Conservation (phyloP, 1,284 basidiomycete genomes). For the Cystobasidiaceae sp. region DNA sequence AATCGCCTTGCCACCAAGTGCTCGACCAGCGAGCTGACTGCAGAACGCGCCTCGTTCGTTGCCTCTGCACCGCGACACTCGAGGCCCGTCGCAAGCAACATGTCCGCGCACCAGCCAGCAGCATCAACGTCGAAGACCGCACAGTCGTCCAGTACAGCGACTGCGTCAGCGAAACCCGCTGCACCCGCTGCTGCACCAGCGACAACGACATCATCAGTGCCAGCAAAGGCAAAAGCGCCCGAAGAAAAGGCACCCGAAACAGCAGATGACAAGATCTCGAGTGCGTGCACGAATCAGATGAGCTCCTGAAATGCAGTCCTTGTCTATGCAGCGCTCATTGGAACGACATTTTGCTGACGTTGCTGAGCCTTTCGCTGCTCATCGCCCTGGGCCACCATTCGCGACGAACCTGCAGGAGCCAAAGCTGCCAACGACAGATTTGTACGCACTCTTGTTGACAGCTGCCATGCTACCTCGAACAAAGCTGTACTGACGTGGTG, state of each 20-base stretch:
- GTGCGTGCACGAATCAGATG: not conserved
- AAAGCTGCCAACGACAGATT: constrained; percentile 26
- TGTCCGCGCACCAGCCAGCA: not conserved
- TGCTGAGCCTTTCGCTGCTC: no score
- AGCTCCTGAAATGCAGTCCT: no score
- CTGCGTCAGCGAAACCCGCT: not conserved
- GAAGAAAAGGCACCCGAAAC: not conserved
- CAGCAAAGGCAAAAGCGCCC: not conserved
- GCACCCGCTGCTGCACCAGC: not conserved
- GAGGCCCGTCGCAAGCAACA: not conserved
- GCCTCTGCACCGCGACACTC: not conserved
- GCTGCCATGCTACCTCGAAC: not conserved
- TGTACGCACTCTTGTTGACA: not conserved
- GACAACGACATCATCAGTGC: not conserved
- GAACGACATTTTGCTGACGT: no score
- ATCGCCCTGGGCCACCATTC: no score
- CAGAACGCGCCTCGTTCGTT: not conserved
- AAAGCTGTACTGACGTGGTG: not conserved
- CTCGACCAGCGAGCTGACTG: not conserved
- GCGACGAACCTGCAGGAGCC: constrained; percentile 3
- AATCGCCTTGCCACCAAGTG: not conserved
- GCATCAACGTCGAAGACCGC: not conserved
- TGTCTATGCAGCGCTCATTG: no score
- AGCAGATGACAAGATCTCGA: constrained; percentile 6
- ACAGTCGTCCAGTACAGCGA: not conserved